A percentile compares a stretch with the other conserved stretches of the same genome.
These are phyloP conservation scores for Scedosporium dehoogii DNA, from an alignment of 2,329 filamentous ascomycete species.

Conservation along the genomic window DNA sequence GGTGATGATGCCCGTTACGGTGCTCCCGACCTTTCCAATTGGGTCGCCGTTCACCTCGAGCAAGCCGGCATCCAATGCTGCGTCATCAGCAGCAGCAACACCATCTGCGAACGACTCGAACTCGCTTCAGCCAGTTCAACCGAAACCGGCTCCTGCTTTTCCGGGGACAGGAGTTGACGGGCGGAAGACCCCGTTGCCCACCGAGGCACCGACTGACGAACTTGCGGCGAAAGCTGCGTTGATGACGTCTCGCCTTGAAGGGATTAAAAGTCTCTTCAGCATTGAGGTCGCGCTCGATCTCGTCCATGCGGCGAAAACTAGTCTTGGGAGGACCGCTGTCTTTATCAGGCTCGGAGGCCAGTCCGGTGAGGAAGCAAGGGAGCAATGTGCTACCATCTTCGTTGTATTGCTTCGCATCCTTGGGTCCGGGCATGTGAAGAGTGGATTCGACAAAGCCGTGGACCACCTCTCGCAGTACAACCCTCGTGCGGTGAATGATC, in stretches of 20 bases:
- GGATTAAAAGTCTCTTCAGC: conserved; percentile 89
- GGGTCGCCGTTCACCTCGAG: conserved; percentile 45
- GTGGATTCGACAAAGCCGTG: conserved; percentile 90
- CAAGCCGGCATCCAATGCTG: conserved; percentile 19
- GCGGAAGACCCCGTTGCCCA: conserved; percentile 30
- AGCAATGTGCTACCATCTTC: conserved; percentile 87
- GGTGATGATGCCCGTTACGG: conserved; percentile 97
- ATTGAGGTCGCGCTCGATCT: conserved; percentile 89
- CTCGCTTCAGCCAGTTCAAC: not conserved
- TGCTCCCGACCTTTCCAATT: conserved; percentile 60
- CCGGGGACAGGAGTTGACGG: conserved; percentile 19
- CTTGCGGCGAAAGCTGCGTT: conserved; percentile 94
- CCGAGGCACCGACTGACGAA: conserved; percentile 76
- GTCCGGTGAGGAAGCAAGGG: conserved; percentile 70
- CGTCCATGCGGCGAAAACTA: conserved; percentile 80
- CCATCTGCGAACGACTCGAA: conserved; percentile 17
- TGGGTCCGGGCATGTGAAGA: conserved; percentile 76
- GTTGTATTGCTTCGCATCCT: conserved; percentile 74
- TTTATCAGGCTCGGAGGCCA: conserved; percentile 75
- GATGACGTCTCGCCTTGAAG: conserved; percentile 89
- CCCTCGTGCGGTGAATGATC: conserved; percentile 68
- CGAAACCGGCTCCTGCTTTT: conserved; percentile 12
- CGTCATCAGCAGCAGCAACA: no score
- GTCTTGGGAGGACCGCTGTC: conserved; percentile 72
- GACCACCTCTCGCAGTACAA: conserved; percentile 86